Percentiles rank a stretch among this genome's conserved stretches.
Conservation (phyloP, 495 filamentous ascomycete genomes). For the Gamarada debralockiae region DNA sequence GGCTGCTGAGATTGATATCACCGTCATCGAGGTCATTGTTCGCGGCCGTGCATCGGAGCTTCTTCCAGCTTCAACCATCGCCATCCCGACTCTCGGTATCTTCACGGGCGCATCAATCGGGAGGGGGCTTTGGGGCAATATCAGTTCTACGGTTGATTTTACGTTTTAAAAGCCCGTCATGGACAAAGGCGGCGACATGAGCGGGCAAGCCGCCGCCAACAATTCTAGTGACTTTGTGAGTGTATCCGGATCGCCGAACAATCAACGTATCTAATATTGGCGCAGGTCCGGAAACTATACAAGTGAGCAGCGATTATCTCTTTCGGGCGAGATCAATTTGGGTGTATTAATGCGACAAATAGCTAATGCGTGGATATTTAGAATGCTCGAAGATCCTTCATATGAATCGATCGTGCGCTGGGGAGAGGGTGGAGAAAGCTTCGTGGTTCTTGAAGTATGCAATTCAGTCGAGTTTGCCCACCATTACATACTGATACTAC, state of each 20-base stretch:
- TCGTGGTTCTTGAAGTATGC: slow-evolving; percentile 91
- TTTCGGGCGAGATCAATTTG: too few relatives aligned
- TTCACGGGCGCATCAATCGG: background rate
- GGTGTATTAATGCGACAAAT: background rate
- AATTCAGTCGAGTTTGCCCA: background rate
- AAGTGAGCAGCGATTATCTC: slow-evolving; percentile 58
- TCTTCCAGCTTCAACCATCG: background rate
- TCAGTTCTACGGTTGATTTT: background rate
- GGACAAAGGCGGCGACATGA: slow-evolving; percentile 25
- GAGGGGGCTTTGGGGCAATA: background rate
- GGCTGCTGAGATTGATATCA: background rate
- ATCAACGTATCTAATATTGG: background rate
- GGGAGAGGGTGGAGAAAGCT: slow-evolving; percentile 92
- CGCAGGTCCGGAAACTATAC: slow-evolving; percentile 94
- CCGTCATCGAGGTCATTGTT: too few relatives aligned
- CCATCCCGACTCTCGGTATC: background rate
- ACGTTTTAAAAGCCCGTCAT: background rate
- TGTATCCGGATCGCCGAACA: background rate
- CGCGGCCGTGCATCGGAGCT: background rate
- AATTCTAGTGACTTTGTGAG: slow-evolving; percentile 32
- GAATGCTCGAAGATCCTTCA: slow-evolving; percentile 95
- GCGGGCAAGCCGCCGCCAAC: slow-evolving; percentile 20
- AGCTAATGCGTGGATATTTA: slow-evolving; percentile 37
- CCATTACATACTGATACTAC: slow-evolving; percentile 6
- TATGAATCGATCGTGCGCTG: slow-evolving; percentile 92